Evolutionary conservation across 2,329 filamentous ascomycete species (phyloP), one percentile per base, ranked within the genome.

Genomic region (Knoxdaviesia proteae): DNA sequence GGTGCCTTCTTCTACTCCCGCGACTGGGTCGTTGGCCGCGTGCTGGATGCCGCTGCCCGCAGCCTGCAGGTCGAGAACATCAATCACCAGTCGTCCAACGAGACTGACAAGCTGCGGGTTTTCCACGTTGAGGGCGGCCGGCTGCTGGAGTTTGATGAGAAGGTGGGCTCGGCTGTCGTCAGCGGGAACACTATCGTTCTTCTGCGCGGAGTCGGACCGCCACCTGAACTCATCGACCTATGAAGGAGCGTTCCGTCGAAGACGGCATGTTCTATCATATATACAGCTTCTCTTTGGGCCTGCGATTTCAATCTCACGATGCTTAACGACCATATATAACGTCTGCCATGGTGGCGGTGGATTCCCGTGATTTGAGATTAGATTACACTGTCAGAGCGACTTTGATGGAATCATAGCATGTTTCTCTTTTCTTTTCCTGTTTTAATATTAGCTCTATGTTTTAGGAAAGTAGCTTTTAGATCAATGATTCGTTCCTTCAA

Each of bases 121-220:
- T 98, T 94, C 54, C 87, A 96, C 56, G 83, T 98, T 0, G 87
- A 98, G 55, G 83, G 80, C 0, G 90, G 90, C 0, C 66, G 84
- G 45, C 58, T 98, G 47, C 59, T 98, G 48, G 87, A 90, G 46
- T 98, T 92, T 53, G 76, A 71, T 30, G 87, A 94, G 59, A 87
- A 88, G 64, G 66, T 94, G 44, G 86, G 84, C 5, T 66, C 67
- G 42, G 68, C 67, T 32, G 64, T 92, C 45, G 73, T 74, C 49
- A 87, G 73, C 50, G 90, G 90, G 1, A 88, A 98, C 56, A 94
- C 86, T 7, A 74, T 98, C 48, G 86, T 96, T 30, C 56, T 98
- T 52, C 53, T 98, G 42, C 69, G 90, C 47, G 90, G 90, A 0
- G 79, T 94, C 42, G 84, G 84, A 1, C 73, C 78, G n/a, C 73